phyloP scores from a whole-genome alignment of 2,329 filamentous ascomycete species.

The Domatiomyces globalis region DNA sequence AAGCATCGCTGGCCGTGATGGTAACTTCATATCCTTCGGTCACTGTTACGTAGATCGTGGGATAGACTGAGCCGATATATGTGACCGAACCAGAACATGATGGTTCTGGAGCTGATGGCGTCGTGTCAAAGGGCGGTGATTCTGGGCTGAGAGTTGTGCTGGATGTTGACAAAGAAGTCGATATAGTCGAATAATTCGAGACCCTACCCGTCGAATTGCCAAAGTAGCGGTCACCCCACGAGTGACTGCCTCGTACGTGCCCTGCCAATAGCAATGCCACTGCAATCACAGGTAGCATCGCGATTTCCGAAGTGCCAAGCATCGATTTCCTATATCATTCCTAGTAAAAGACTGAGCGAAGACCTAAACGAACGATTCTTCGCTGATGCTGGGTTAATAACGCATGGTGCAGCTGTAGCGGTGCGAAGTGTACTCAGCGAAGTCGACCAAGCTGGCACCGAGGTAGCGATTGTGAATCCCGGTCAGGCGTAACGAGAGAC shows the following conservation, averaged over 20 bases:
- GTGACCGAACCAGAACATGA: constrained; percentile 12
- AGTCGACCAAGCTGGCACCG: not conserved
- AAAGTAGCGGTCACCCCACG: not conserved
- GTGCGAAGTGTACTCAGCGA: not conserved
- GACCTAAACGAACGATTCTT: not conserved
- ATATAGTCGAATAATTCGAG: not conserved
- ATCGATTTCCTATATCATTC: not conserved
- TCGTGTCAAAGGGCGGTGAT: not conserved
- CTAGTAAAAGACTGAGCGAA: not conserved
- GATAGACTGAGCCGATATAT: constrained; percentile 13
- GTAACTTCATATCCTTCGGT: constrained; percentile 13
- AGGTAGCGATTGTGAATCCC: not conserved
- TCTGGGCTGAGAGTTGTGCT: not conserved
- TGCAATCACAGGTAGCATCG: not conserved
- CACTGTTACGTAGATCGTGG: constrained; percentile 15
- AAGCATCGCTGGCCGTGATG: constrained; percentile 12
- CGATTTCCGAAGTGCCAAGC: not conserved
- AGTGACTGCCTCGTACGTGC: not conserved
- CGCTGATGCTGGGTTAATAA: not conserved
- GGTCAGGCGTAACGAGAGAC: not conserved
- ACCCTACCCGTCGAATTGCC: not conserved
- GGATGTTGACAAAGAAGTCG: not conserved
- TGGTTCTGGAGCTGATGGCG: constrained; percentile 2
- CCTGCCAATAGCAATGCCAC: not conserved
- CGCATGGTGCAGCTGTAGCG: not conserved